phyloP scores from a whole-genome alignment of 129 eudicot genomes.

The Saposhnikovia divaricata region DNA sequence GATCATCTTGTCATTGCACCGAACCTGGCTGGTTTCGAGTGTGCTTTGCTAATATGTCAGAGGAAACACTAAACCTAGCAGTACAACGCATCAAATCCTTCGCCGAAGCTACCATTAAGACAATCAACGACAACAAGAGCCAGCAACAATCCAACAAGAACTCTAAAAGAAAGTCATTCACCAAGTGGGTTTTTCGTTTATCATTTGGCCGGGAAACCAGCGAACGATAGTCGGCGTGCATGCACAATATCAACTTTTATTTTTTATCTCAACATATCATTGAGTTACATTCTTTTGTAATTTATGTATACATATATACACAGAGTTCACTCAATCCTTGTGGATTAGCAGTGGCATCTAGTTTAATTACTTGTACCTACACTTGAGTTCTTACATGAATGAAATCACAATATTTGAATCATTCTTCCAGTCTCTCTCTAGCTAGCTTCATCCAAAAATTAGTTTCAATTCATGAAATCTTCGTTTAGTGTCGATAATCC shows the following conservation, averaged over 20 bases:
- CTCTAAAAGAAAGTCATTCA: slow-evolving; percentile 55
- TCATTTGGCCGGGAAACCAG: slow-evolving; percentile 50
- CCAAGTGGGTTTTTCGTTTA: slow-evolving; percentile 92
- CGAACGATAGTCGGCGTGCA: slow-evolving; percentile 55
- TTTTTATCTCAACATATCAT: slow-evolving; percentile 23
- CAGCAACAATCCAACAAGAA: slow-evolving; percentile 23
- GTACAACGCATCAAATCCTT: slow-evolving; percentile 47
- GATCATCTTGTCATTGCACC: slow-evolving; percentile 82
- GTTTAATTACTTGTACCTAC: slow-evolving; percentile 20
- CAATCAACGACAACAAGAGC: slow-evolving; percentile 10
- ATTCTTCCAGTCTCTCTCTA: no score
- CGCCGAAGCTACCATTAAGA: slow-evolving; percentile 24
- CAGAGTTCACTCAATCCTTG: slow-evolving; percentile 65
- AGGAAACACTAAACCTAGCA: slow-evolving; percentile 46
- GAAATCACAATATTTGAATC: slow-evolving; percentile 18
- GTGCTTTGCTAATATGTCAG: slow-evolving; percentile 85
- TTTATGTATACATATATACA: slow-evolving; percentile 26
- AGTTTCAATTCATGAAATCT: not conserved
- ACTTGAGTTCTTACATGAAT: slow-evolving; percentile 18
- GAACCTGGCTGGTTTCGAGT: slow-evolving; percentile 97
- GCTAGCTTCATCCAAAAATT: not conserved
- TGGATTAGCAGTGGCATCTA: slow-evolving; percentile 68
- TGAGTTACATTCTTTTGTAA: slow-evolving; percentile 29
- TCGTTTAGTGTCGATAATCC: not conserved
- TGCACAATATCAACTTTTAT: not conserved